Percentiles rank a stretch among this genome's conserved stretches.
These are phyloP conservation scores for Linnemannia exigua DNA, from an alignment of 192 early-diverging fungal genomes.

Conservation along the genomic window DNA sequence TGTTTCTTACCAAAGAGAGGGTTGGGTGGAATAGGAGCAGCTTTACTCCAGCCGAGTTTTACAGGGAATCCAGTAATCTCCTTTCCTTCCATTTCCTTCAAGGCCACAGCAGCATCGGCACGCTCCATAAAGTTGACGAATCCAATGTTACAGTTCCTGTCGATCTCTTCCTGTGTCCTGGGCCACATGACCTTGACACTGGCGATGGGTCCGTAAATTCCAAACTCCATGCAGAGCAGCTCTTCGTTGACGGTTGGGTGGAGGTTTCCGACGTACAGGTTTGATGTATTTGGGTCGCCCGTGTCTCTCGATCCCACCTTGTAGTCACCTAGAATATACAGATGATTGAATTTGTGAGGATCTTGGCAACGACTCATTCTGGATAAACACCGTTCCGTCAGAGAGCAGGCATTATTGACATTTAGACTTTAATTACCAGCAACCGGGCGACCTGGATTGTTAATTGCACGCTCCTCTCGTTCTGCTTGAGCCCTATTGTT, in stretches of 20 bases:
- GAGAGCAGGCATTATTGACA: no score
- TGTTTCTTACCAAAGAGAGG: conserved; percentile 77
- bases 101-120: conserved; percentile 74
- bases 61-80: conserved; percentile 70
- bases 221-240: conserved; percentile 82
- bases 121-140: conserved; percentile 95
- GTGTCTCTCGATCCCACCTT: conserved; percentile 75
- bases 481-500: conserved; percentile 73
- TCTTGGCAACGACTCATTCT: no score
- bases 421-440: conserved; percentile 26
- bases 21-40: conserved; percentile 76
- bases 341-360: not conserved
- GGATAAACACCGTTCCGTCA: no score
- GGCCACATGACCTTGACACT: conserved; percentile 98
- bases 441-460: conserved; percentile 55
- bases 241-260: conserved; percentile 81
- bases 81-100: conserved; percentile 81
- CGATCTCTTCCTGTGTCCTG: conserved; percentile 85
- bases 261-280: conserved; percentile 88
- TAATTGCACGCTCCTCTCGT: conserved; percentile 61
- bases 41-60: conserved; percentile 89
- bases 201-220: conserved; percentile 84
- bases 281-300: conserved; percentile 84
- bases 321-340: conserved; percentile 9
- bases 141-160: conserved; percentile 82